Evolutionary conservation across 129 eudicot genomes (phyloP).

Genomic region (Flaveria sonorensis): DNA sequence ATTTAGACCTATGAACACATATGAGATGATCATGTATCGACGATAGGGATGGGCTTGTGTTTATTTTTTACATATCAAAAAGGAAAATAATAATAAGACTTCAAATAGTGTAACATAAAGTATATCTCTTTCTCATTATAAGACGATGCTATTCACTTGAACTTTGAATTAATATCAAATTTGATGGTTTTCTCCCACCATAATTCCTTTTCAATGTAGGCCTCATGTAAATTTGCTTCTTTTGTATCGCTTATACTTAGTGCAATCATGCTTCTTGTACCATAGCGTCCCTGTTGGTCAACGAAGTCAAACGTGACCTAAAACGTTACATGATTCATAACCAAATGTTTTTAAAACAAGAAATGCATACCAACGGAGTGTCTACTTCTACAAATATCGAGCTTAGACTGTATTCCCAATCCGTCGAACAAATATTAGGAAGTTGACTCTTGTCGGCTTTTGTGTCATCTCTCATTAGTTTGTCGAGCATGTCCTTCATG

Average conservation of each 20-base stretch:
- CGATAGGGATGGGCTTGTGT: constrained; percentile 12
- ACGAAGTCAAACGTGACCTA: background rate
- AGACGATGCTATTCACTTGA: constrained; percentile 1
- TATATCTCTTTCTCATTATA: background rate
- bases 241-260: constrained; percentile 46
- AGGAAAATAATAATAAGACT: background rate
- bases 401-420: constrained; percentile 60
- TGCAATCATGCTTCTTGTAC: constrained; percentile 78
- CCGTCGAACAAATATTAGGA: constrained; percentile 64
- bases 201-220: constrained; percentile 47
- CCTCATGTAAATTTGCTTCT: constrained; percentile 58
- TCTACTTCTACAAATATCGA: constrained; percentile 63
- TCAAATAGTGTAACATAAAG: background rate
- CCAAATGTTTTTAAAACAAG: background rate
- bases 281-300: constrained; percentile 63
- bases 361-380: constrained; percentile 48
- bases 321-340: background rate
- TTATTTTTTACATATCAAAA: background rate
- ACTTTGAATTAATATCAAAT: constrained; percentile 31
- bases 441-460: constrained; percentile 62
- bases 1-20: constrained; percentile 28
- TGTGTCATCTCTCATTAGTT: constrained; percentile 62
- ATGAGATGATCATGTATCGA: constrained; percentile 30
- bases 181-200: constrained; percentile 60
- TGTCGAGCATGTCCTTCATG: constrained; percentile 51